A percentile compares a stretch with the other conserved stretches of the same genome.
phyloP scores from a whole-genome alignment of 164 flowering plant genomes.

The Piper longum region DNA sequence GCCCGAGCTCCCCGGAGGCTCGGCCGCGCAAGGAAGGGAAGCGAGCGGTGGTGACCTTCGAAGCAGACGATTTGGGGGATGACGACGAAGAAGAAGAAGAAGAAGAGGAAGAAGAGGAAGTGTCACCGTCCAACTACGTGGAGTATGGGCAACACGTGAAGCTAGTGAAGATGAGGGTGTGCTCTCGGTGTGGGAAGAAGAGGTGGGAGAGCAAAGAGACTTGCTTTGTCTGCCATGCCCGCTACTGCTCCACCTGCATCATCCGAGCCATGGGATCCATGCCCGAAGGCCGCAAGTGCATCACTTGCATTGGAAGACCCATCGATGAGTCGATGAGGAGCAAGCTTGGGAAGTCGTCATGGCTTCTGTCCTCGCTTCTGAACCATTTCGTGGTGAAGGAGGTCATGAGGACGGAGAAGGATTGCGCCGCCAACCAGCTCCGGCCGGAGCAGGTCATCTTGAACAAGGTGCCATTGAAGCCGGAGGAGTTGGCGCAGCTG shows the following conservation, averaged over 20 bases:
- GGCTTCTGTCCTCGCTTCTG: slow-evolving; percentile 59
- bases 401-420: slow-evolving; percentile 92
- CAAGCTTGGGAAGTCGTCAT: slow-evolving; percentile 59
- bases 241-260: slow-evolving; percentile 84
- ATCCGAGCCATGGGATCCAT: slow-evolving; percentile 99
- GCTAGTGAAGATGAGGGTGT: slow-evolving; percentile 22
- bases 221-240: slow-evolving; percentile 80
- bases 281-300: slow-evolving; percentile 99
- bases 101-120: not conserved
- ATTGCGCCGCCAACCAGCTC: slow-evolving; percentile 92
- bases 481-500: slow-evolving; percentile 82
- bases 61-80: slow-evolving; percentile 45
- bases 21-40: slow-evolving; percentile 30
- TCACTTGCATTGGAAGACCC: slow-evolving; percentile 75
- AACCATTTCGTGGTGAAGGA: slow-evolving; percentile 87
- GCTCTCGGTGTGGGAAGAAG: slow-evolving; percentile 70
- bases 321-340: slow-evolving; percentile 72
- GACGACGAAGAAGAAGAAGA: slow-evolving; percentile 41
- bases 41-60: slow-evolving; percentile 64
- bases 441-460: slow-evolving; percentile 91
- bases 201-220: slow-evolving; percentile 87
- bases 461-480: slow-evolving; percentile 57
- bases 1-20: slow-evolving; percentile 19
- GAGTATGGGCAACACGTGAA: not conserved
- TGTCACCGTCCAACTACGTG: not conserved